phyloP scores from a whole-genome alignment of 2,329 filamentous ascomycete species.

The Botrytis paeoniae region DNA sequence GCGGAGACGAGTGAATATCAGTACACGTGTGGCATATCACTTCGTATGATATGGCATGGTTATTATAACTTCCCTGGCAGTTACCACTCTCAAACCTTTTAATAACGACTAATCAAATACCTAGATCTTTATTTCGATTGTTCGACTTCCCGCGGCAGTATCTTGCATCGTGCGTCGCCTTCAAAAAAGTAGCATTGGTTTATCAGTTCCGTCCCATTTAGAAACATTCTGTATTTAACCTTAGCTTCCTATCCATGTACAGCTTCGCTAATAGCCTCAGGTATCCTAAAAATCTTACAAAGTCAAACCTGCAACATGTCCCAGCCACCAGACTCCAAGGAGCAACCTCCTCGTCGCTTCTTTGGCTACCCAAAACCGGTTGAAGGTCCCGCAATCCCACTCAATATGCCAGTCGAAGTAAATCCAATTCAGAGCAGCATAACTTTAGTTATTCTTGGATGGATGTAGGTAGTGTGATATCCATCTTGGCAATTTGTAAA shows the following conservation, averaged over 20 bases:
- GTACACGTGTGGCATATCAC: neutral
- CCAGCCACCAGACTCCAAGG: neutral
- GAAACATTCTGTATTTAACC: neutral
- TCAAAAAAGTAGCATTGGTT: neutral
- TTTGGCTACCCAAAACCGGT: constrained; percentile 31
- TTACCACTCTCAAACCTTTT: neutral
- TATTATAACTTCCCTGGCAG: neutral
- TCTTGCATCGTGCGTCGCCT: neutral
- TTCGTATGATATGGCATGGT: neutral
- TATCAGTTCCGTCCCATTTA: neutral
- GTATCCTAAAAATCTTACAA: neutral
- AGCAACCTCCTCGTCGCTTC: neutral
- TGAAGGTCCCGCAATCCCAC: constrained; percentile 29
- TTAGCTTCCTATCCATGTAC: neutral
- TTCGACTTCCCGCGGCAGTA: neutral
- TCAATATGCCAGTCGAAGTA: neutral
- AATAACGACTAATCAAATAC: neutral
- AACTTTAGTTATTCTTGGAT: constrained; percentile 58
- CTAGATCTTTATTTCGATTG: neutral
- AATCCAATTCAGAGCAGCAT: constrained; percentile 57
- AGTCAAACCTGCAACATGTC: neutral
- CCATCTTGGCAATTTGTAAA: neutral
- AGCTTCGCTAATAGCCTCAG: neutral
- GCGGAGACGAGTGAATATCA: neutral
- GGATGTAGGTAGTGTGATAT: constrained; percentile 48